Base-by-base conservation (phyloP, 2,329 filamentous ascomycete genomes). In the Ophiognomonia clavigignenti-juglandacearum region DNA sequence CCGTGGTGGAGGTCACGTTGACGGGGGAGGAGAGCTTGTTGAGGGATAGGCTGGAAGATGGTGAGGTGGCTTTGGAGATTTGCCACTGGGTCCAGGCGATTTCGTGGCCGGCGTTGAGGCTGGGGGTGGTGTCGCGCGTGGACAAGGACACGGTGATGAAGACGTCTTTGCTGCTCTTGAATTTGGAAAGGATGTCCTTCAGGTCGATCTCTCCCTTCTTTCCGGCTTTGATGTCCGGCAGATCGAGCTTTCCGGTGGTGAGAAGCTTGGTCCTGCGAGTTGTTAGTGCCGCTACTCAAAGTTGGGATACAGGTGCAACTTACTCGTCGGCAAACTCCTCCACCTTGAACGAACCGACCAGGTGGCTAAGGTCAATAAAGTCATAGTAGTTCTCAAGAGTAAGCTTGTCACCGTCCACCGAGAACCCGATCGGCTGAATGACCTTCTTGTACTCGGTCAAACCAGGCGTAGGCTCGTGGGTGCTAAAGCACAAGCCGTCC, bases 391-490 rank as follows among this genome's bases (percentile, higher is more conserved):
- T 79, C 42, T 67, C 61, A 4, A 79, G 51, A 10, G 61, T 53
- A 1, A 79, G 53, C 19, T 62, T 59, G 2, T 63, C 59, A 3
- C 59, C 62, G 10, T 65, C 57, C 1, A 71, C 55, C 1, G 59
- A 60, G 16, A 75, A 63, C 3, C 64, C 60, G 3, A 83, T 69
- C 0, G 80, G 80, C 52, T 80, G 71, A 34, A 80, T 75, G 2
- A 72, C 73, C 58, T 78, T 82, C 56, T 80, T 79, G 35, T 73
- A 68, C 56, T 84, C 79, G 2, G 67, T 55, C 42, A 84, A 55
- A 0, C 79, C 80, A 2, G 77, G 78, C 0, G 72, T 78, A 0
- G 80, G 75, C 11, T 69, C 65, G 55, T 84, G 80, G 14, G 69
- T 64, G 41, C 73, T 76, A 54, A 69, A 69, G 22, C 75, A 64